phyloP scores from a whole-genome alignment of 352 stramenopile species.

The Elongisporangium prolatum region DNA sequence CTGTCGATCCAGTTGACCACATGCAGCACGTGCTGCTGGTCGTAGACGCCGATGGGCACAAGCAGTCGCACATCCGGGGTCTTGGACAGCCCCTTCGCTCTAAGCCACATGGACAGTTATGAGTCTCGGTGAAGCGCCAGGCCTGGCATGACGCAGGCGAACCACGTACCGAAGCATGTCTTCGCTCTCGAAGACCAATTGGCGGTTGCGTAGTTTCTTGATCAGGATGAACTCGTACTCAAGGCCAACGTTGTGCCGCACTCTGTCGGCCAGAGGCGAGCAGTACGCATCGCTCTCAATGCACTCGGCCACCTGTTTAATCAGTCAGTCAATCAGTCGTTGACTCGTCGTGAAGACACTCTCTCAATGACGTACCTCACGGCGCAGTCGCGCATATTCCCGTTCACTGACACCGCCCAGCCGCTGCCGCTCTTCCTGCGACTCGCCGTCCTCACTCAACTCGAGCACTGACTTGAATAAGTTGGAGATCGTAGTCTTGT shows the following conservation, averaged over 20 bases:
- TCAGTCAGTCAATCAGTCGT: neutral
- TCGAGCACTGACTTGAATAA: constrained; percentile 50
- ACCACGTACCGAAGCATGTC: constrained; percentile 46
- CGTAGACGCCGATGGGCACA: constrained; percentile 74
- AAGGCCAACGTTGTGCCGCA: constrained; percentile 70
- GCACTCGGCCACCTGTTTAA: constrained; percentile 56
- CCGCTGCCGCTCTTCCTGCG: neutral
- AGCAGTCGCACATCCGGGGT: constrained; percentile 81
- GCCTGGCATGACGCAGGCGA: neutral
- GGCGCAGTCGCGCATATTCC: constrained; percentile 24
- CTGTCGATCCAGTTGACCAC: constrained; percentile 90
- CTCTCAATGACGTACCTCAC: constrained; percentile 18
- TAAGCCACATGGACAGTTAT: neutral
- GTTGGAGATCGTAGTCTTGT: constrained; percentile 63
- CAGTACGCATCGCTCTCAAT: constrained; percentile 63
- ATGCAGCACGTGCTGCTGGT: constrained; percentile 34
- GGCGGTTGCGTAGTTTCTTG: constrained; percentile 60
- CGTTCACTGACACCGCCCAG: constrained; percentile 3
- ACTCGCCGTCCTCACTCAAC: constrained; percentile 11
- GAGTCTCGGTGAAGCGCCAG: neutral
- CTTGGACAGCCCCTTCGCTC: constrained; percentile 77
- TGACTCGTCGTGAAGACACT: neutral
- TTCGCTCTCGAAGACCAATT: constrained; percentile 81
- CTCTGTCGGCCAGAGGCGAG: constrained; percentile 69
- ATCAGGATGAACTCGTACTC: constrained; percentile 87